Conservation (phyloP, 441 rosid genomes). For the Croton laevigatus region DNA sequence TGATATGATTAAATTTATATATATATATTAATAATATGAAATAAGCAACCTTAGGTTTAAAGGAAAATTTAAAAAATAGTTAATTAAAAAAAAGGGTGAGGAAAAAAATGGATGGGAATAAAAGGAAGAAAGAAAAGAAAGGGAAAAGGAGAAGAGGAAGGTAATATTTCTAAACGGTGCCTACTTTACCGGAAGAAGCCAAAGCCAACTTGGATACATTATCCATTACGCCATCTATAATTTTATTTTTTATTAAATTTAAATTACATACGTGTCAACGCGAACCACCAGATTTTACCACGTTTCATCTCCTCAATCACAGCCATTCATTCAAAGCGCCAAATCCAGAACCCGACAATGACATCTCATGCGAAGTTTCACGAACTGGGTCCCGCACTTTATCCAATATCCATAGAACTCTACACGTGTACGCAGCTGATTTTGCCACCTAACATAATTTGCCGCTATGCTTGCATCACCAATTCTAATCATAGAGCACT, state of each 20-base stretch:
- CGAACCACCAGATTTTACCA: conserved; percentile 10
- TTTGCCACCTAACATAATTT: neutral
- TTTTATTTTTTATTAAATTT: neutral
- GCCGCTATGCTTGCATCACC: neutral
- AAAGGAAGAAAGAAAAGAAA: neutral
- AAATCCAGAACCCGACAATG: conserved; percentile 3
- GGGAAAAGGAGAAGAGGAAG: neutral
- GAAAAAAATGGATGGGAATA: neutral
- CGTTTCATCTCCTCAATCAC: conserved; percentile 15
- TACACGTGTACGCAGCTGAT: conserved; percentile 31
- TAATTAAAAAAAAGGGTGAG: no score
- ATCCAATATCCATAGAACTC: neutral
- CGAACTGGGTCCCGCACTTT: conserved; percentile 30
- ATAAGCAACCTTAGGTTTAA: no score
- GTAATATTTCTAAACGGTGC: neutral
- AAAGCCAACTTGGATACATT: conserved; percentile 23
- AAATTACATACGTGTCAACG: conserved; percentile 15
- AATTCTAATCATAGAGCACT: neutral
- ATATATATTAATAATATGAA: no score
- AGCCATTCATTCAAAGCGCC: neutral
- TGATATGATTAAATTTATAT: no score
- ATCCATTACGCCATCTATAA: conserved; percentile 20
- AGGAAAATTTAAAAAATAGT: no score
- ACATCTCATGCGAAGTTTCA: conserved; percentile 27
- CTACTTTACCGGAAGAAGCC: neutral